Conservation (phyloP, 371 early-diverging fungal genomes). For the Lichtheimia corymbifera region DNA sequence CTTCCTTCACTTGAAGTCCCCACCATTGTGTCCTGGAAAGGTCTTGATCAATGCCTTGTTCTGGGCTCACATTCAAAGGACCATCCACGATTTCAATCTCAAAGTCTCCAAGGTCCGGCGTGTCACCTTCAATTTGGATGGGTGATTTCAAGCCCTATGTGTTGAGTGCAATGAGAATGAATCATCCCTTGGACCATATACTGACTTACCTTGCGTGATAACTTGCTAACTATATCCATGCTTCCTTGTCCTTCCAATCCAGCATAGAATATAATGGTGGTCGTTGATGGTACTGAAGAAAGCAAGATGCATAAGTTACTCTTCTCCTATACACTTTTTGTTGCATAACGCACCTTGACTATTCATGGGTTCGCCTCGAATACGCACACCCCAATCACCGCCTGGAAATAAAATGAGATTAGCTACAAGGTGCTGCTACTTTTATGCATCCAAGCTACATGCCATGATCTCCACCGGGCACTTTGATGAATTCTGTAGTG, state of each 20-base stretch:
- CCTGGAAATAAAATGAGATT: slow-evolving; percentile 34
- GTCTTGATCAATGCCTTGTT: slow-evolving; percentile 25
- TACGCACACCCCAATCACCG: slow-evolving; percentile 87
- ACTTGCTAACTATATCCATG: slow-evolving; percentile 51
- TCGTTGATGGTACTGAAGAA: slow-evolving; percentile 23
- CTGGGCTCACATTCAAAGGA: slow-evolving; percentile 33
- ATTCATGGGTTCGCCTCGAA: slow-evolving; percentile 67
- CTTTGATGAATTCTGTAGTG: slow-evolving; percentile 82
- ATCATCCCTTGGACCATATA: background rate
- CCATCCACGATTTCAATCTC: slow-evolving; percentile 61
- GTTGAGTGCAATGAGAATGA: background rate
- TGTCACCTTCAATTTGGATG: slow-evolving; percentile 56
- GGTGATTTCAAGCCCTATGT: slow-evolving; percentile 45
- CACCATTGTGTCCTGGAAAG: slow-evolving; percentile 49
- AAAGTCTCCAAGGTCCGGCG: slow-evolving; percentile 69
- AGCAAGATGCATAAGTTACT: background rate
- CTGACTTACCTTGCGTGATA: slow-evolving; percentile 38
- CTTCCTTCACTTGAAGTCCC: slow-evolving; percentile 41
- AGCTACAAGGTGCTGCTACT: background rate
- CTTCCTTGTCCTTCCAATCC: slow-evolving; percentile 70
- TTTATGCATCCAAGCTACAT: background rate
- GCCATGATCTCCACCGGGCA: slow-evolving; percentile 61
- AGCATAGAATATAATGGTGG: slow-evolving; percentile 63
- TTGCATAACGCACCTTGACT: slow-evolving; percentile 27
- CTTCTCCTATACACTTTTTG: too few species aligned